phyloP scores from a whole-genome alignment of 345 rosid genomes.

The Camelina sativa region DNA sequence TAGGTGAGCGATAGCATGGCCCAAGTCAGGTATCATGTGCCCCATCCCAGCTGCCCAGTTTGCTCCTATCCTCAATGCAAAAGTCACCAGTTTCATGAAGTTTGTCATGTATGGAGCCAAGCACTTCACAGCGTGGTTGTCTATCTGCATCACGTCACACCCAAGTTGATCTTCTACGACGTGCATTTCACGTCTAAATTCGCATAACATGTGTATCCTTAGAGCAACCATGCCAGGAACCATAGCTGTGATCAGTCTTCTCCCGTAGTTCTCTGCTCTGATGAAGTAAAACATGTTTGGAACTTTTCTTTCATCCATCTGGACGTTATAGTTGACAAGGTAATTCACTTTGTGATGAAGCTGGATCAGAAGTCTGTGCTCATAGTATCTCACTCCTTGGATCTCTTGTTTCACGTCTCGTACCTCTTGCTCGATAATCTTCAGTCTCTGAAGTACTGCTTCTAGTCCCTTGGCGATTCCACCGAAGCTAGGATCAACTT shows the following conservation, averaged over 20 bases:
- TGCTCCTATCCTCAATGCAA: conserved; percentile 91
- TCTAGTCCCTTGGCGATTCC: conserved; percentile 96
- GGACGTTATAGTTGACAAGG: conserved; percentile 85
- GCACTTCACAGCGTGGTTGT: conserved; percentile 67
- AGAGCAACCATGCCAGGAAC: conserved; percentile 87
- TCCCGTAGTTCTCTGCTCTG: conserved; percentile 82
- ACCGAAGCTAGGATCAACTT: conserved; percentile 76
- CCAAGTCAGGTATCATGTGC: conserved; percentile 88
- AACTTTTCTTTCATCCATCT: conserved; percentile 84
- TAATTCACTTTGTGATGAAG: conserved; percentile 91
- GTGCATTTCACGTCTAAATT: conserved; percentile 86
- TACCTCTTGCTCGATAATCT: conserved; percentile 94
- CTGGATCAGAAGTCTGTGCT: conserved; percentile 82
- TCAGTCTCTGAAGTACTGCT: conserved; percentile 80
- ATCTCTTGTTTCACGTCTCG: conserved; percentile 94
- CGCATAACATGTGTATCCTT: conserved; percentile 89
- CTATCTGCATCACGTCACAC: conserved; percentile 89
- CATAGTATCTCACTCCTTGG: conserved; percentile 90
- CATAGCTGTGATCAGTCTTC: conserved; percentile 72
- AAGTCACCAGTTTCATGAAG: conserved; percentile 86
- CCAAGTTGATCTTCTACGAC: conserved; percentile 89
- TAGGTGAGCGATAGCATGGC: conserved; percentile 79
- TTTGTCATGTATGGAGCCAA: conserved; percentile 86
- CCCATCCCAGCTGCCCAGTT: conserved; percentile 95
- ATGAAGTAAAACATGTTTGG: conserved; percentile 91